Evolutionary conservation across 805 yeast genomes (phyloP).

Genomic region (Suhomyces kilbournensis): DNA sequence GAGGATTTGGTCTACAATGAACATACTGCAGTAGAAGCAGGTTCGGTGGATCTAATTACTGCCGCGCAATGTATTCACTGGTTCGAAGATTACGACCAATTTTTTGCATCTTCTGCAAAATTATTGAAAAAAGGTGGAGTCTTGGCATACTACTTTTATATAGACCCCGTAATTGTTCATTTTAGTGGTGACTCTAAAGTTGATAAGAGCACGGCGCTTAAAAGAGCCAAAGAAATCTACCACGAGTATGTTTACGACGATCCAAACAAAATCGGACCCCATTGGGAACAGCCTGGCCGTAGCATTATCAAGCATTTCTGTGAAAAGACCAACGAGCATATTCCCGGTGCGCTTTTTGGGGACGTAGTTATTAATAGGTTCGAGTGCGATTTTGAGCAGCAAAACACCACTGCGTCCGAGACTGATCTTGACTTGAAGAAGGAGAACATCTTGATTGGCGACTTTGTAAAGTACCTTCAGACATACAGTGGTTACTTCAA

Average conservation of each 20-base stretch:
- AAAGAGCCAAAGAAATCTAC: constrained; percentile 27
- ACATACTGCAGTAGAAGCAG: constrained; percentile 13
- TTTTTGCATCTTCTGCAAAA: constrained; percentile 30
- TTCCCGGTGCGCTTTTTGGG: constrained; percentile 41
- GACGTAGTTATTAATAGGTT: constrained; percentile 33
- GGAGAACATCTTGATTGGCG: constrained; percentile 41
- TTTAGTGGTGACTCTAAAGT: constrained; percentile 18
- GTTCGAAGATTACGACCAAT: constrained; percentile 34
- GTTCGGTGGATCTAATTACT: constrained; percentile 34
- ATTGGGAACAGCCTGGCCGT: constrained; percentile 89
- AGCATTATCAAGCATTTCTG: constrained; percentile 45
- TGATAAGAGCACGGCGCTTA: constrained; percentile 13
- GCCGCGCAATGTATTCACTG: constrained; percentile 45
- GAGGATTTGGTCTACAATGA: constrained; percentile 24
- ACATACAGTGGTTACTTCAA: constrained; percentile 72
- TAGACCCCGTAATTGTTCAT: constrained; percentile 37
- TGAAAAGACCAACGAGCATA: constrained; percentile 38
- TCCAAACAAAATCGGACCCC: constrained; percentile 52
- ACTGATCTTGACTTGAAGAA: constrained; percentile 25
- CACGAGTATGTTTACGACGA: constrained; percentile 41
- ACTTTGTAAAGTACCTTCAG: constrained; percentile 50
- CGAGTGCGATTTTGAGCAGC: constrained; percentile 15
- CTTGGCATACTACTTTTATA: constrained; percentile 42
- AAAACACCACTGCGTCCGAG: constrained; percentile 15
- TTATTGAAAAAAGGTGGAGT: constrained; percentile 41